A percentile compares a stretch with the other conserved stretches of the same genome.
phyloP scores from a whole-genome alignment of 768 basidiomycete genomes.

The Ramaria sp. region DNA sequence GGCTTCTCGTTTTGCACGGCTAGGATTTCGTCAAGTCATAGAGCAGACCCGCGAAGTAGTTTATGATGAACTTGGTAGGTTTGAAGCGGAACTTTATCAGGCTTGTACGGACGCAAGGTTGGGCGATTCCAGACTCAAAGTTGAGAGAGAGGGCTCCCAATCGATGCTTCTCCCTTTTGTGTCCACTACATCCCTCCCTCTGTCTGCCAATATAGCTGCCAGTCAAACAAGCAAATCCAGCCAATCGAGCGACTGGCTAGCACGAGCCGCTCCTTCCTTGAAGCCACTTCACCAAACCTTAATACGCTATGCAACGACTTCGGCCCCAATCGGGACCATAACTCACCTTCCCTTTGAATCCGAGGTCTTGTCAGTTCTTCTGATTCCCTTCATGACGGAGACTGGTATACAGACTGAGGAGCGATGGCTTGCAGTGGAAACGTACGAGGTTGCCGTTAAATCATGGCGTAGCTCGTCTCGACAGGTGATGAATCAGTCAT shows the following conservation, averaged over 20 bases:
- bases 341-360: slow-evolving; percentile 42
- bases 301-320: slow-evolving; percentile 29
- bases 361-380: slow-evolving; percentile 45
- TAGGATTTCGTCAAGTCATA: slow-evolving; percentile 55
- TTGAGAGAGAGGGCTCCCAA: slow-evolving; percentile 21
- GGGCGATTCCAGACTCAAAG: slow-evolving; percentile 27
- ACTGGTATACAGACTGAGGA: slow-evolving; percentile 33
- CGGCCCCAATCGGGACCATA: slow-evolving; percentile 20
- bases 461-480: slow-evolving; percentile 42
- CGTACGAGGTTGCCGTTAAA: slow-evolving; percentile 46
- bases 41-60: slow-evolving; percentile 46
- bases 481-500: slow-evolving; percentile 31
- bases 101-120: slow-evolving; percentile 45
- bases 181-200: slow-evolving; percentile 21
- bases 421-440: slow-evolving; percentile 42
- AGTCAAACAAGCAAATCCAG: slow-evolving; percentile 14
- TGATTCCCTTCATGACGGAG: slow-evolving; percentile 41
- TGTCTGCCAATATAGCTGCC: slow-evolving; percentile 17
- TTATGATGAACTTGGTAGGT: slow-evolving; percentile 36
- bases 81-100: slow-evolving; percentile 44
- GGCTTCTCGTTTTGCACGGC: slow-evolving; percentile 33
- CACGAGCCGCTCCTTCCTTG: slow-evolving; percentile 25
- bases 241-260: not conserved
- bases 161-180: slow-evolving; percentile 32
- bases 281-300: slow-evolving; percentile 35